Percentiles rank a stretch among this genome's conserved stretches.
phyloP scores from a whole-genome alignment of 2,329 filamentous ascomycete genomes.

The Podosphaera aphanis region DNA sequence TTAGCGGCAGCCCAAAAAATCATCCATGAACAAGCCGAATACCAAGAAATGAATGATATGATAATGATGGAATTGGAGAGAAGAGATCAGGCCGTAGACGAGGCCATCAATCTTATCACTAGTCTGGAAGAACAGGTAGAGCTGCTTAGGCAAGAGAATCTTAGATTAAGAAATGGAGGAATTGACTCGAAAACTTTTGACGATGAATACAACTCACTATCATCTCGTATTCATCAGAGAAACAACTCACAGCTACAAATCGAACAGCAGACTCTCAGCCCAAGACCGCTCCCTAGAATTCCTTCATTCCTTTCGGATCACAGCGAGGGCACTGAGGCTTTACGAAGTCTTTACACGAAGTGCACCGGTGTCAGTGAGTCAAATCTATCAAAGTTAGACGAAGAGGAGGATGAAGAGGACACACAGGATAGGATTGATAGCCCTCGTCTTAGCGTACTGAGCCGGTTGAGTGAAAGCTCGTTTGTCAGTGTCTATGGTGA shows the following conservation, averaged over 20 bases:
- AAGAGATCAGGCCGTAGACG: conserved; percentile 45
- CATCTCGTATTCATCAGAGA: background rate
- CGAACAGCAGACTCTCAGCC: background rate
- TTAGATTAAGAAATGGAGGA: background rate
- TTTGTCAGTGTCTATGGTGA: conserved; percentile 40
- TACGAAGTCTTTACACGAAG: conserved; percentile 30
- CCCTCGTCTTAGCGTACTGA: conserved; percentile 38
- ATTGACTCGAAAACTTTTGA: background rate
- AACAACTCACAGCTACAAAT: background rate
- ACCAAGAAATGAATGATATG: conserved; percentile 33
- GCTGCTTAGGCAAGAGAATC: conserved; percentile 5
- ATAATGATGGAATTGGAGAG: conserved; percentile 38
- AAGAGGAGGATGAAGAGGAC: conserved; percentile 20
- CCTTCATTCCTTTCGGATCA: conserved; percentile 40
- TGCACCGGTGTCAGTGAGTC: conserved; percentile 17
- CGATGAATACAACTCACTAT: background rate
- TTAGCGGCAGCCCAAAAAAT: conserved; percentile 27
- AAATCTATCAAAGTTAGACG: conserved; percentile 25
- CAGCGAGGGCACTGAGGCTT: conserved; percentile 34
- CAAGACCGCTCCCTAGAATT: conserved; percentile 26
- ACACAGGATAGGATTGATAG: conserved; percentile 22
- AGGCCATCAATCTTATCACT: conserved; percentile 48
- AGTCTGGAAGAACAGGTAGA: conserved; percentile 36
- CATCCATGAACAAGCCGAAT: conserved; percentile 21
- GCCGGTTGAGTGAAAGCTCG: conserved; percentile 44